Percentiles rank a stretch among this genome's conserved stretches.
Conservation (phyloP, 2,329 filamentous ascomycete genomes). For the Emergomyces orientalis region DNA sequence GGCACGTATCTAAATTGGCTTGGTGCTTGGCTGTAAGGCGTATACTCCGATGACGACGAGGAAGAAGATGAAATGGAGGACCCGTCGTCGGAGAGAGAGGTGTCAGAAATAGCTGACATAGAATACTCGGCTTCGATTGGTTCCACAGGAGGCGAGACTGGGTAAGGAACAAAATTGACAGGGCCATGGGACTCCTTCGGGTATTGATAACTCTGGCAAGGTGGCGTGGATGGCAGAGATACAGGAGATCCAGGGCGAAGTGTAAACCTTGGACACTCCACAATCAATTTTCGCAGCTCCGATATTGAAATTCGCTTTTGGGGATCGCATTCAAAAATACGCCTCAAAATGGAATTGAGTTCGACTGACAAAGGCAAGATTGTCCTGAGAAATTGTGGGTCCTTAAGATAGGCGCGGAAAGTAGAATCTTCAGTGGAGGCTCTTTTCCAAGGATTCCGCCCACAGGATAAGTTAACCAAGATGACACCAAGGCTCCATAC, state of each 20-base stretch:
- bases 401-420: constrained; percentile 81
- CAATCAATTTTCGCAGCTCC: constrained; percentile 68
- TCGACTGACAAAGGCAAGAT: constrained; percentile 88
- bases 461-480: constrained; percentile 92
- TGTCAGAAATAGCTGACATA: constrained; percentile 32
- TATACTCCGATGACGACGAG: constrained; percentile 25
- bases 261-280: constrained; percentile 66
- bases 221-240: constrained; percentile 25
- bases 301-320: constrained; percentile 69
- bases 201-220: constrained; percentile 24
- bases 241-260: constrained; percentile 24
- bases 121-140: constrained; percentile 30
- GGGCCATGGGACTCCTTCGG: constrained; percentile 28
- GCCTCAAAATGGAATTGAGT: constrained; percentile 74
- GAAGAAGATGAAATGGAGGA: constrained; percentile 24
- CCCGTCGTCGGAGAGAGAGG: constrained; percentile 32
- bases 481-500: constrained; percentile 98
- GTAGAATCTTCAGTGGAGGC: constrained; percentile 89
- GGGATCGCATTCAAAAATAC: constrained; percentile 82
- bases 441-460: constrained; percentile 97
- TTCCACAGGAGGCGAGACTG: constrained; percentile 28
- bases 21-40: constrained; percentile 22
- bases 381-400: constrained; percentile 77
- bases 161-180: constrained; percentile 28
- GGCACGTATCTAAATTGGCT: constrained; percentile 23